Conservation (phyloP, 495 filamentous ascomycete species). For the Penicillium coffeae region DNA sequence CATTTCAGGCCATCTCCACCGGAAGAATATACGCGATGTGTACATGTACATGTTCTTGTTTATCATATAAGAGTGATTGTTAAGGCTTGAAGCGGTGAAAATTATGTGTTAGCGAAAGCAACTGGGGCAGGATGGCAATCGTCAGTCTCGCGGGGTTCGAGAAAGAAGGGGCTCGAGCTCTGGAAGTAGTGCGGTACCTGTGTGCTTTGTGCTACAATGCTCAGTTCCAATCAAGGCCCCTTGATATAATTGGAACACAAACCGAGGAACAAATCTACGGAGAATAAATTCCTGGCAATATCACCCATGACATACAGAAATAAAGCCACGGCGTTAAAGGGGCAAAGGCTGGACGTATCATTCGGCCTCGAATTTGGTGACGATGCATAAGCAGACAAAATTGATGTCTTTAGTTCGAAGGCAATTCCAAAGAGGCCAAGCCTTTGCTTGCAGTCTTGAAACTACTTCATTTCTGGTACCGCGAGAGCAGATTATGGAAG, state of each 20-base stretch:
- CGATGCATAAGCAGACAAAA: too few relatives aligned
- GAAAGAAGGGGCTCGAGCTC: not conserved
- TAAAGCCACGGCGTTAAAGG: not conserved
- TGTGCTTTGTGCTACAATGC: not conserved
- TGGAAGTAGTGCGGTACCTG: not conserved
- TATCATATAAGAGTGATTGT: too few relatives aligned
- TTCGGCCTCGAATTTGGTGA: not conserved
- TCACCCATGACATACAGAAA: not conserved
- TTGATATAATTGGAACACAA: not conserved
- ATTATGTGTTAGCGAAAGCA: not conserved
- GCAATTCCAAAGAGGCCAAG: too few relatives aligned
- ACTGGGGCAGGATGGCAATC: not conserved
- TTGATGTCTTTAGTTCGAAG: too few relatives aligned
- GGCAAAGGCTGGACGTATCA: not conserved
- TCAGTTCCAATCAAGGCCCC: not conserved
- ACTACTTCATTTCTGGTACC: too few relatives aligned
- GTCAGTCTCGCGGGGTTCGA: not conserved
- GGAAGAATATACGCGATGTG: too few relatives aligned
- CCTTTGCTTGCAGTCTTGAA: too few relatives aligned
- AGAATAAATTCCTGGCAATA: not conserved
- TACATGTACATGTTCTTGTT: too few relatives aligned
- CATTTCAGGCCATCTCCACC: too few relatives aligned
- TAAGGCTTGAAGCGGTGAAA: too few relatives aligned
- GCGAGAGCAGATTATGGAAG: constrained; percentile 10
- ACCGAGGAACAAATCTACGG: not conserved